Percentiles rank a stretch among this genome's conserved stretches.
phyloP scores from a whole-genome alignment of 768 basidiomycete species.

The Naganishia vaughanmartiniae region DNA sequence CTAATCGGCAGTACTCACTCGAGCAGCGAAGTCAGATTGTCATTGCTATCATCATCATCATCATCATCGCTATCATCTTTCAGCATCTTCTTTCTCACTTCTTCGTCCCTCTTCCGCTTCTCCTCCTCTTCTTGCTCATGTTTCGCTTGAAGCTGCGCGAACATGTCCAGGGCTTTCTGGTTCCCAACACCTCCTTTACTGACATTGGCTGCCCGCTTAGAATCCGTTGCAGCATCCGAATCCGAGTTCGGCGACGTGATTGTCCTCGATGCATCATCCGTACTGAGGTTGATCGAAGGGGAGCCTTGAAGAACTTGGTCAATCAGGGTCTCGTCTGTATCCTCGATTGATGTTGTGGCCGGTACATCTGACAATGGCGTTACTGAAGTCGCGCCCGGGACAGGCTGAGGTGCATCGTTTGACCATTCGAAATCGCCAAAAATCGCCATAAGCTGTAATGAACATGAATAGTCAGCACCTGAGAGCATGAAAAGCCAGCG shows the following conservation, averaged over 20 bases:
- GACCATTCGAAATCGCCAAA: slow-evolving; percentile 24
- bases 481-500: not conserved
- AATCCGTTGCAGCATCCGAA: not conserved
- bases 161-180: slow-evolving; percentile 17
- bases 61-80: slow-evolving; percentile 1
- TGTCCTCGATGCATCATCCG: not conserved
- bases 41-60: slow-evolving; percentile 15
- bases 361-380: not conserved
- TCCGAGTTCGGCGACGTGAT: not conserved
- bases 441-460: slow-evolving; percentile 10
- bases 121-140: slow-evolving; percentile 17
- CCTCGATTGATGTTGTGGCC: not conserved
- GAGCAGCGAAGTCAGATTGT: slow-evolving; percentile 2
- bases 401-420: not conserved
- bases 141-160: slow-evolving; percentile 8
- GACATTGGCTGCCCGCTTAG: not conserved
- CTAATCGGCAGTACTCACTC: not conserved
- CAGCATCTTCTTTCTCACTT: slow-evolving; percentile 3
- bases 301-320: slow-evolving; percentile 2
- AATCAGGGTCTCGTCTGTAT: slow-evolving; percentile 6
- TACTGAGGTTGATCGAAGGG: not conserved
- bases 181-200: not conserved
- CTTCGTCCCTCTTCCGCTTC: slow-evolving; percentile 15
- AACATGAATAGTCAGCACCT: not conserved
- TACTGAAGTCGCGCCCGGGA: not conserved